Evolutionary conservation across 148 eudicot species (phyloP).

Genomic region (Chenopodium quinoa): DNA sequence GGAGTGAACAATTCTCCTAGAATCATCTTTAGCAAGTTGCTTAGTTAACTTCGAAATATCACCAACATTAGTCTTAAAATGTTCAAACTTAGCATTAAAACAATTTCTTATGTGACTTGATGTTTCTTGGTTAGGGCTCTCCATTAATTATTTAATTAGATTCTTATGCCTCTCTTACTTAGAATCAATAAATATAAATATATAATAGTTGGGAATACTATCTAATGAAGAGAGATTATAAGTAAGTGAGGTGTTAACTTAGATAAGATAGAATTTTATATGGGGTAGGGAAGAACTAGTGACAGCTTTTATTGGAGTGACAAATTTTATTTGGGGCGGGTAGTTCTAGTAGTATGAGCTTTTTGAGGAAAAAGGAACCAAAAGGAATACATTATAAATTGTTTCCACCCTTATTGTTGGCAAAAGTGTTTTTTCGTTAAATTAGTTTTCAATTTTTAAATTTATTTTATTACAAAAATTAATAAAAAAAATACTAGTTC

Average conservation of each 20-base stretch:
- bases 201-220: no score
- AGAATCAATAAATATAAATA: no score
- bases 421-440: no score
- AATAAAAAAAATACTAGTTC: no score
- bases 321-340: neutral
- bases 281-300: neutral
- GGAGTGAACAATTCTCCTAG: slow-evolving; percentile 39
- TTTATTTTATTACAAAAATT: no score
- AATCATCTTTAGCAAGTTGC: slow-evolving; percentile 37
- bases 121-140: neutral
- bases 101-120: neutral
- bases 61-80: neutral
- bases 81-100: neutral
- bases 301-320: neutral
- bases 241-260: neutral
- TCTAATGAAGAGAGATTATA: no score
- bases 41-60: slow-evolving; percentile 7
- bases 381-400: no score
- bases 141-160: neutral
- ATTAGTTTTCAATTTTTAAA: no score
- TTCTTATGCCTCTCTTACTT: neutral
- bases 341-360: neutral
- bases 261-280: neutral
- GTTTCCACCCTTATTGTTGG: no score
- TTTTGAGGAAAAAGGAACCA: no score